phyloP scores from a whole-genome alignment of 192 early-diverging fungal genomes.

The Lobosporangium transversale region DNA sequence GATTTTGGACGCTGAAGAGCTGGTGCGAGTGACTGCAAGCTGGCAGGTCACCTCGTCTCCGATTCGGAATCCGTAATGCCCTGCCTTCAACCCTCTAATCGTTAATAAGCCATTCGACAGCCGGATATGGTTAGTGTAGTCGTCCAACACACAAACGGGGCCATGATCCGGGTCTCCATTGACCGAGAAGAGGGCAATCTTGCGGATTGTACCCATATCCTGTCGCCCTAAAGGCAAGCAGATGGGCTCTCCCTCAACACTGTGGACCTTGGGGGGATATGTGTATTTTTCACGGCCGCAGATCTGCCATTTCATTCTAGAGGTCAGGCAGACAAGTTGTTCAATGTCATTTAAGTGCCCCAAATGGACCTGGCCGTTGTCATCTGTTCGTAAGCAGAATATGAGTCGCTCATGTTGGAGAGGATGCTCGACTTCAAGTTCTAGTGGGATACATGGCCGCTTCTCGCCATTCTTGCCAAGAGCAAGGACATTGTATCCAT shows the following conservation, averaged over 20 bases:
- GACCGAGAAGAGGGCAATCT: conserved; percentile 26
- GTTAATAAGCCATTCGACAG: conserved; percentile 19
- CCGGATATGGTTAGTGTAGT: conserved; percentile 23
- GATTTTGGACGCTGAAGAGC: conserved; percentile 18
- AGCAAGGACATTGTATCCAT: conserved; percentile 46
- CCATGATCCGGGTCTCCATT: background rate
- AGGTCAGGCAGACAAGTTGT: conserved; percentile 9
- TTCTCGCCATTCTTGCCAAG: conserved; percentile 58
- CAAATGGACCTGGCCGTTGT: conserved; percentile 50
- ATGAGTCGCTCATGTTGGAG: conserved; percentile 2
- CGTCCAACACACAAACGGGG: conserved; percentile 1
- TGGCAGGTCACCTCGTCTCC: background rate
- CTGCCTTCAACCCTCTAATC: conserved; percentile 29
- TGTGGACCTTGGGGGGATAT: conserved; percentile 23
- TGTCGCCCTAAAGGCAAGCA: conserved; percentile 21
- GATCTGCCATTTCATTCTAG: conserved; percentile 14
- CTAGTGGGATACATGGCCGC: conserved; percentile 17
- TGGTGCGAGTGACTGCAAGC: conserved; percentile 9
- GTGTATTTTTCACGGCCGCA: conserved; percentile 1
- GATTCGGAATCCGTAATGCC: conserved; percentile 30
- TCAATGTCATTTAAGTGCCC: conserved; percentile 41
- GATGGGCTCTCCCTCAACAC: conserved; percentile 19
- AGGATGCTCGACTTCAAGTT: conserved; percentile 28
- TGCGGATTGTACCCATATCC: conserved; percentile 18
- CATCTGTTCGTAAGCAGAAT: conserved; percentile 42